Evolutionary conservation across 345 rosid genomes (phyloP), one percentile per base, ranked within the genome.

Genomic region (Balakata baccata): DNA sequence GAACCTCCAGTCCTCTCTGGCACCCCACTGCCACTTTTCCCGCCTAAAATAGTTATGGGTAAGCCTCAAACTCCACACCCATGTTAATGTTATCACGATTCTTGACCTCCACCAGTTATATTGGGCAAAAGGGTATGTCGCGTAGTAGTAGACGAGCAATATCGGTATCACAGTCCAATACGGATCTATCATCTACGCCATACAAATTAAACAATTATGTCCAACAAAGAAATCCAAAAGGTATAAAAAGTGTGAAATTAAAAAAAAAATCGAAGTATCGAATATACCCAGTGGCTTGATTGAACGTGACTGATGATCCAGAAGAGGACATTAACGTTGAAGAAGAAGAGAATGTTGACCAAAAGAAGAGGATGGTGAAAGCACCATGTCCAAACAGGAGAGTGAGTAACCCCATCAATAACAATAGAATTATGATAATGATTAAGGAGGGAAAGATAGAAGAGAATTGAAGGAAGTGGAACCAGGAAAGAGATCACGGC

Each of bases 1-100:
- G 84, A 95, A 95, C 62, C 99, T 81, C 99, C 99, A 95, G 76
- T 95, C 99, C 61, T 95, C 99, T 74, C 97, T 84, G 62, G 92
- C 96, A 34, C 99, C 98, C 92, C 91, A 95, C 77, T 87, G 89
- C 99, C 99, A 95, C 18, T 89, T 90, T 80, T 92, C 99, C 52
- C 99, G 90, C 87, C 99, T 81, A 74, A 95, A 87, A 68, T 95
- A 95, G 84, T 85, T 95, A 77, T 95, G 94, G 76, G 88, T 84
- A 68, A 95, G 84, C 84, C 99, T 86, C 54, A 90, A 69, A 80
- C 87, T 80, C 99, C 99, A 95, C 7, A 91, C 63, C 97, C 92
- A 92, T 0, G 96, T 88, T 78, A 91, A 69, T 46, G 74, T 11
- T 2, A 86, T 80, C 72, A 88, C 93, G 46, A 85, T 81, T 57